Percentiles rank a stretch among this genome's conserved stretches.
Conservation (phyloP, 768 basidiomycete species). For the Ramaria rubella region DNA sequence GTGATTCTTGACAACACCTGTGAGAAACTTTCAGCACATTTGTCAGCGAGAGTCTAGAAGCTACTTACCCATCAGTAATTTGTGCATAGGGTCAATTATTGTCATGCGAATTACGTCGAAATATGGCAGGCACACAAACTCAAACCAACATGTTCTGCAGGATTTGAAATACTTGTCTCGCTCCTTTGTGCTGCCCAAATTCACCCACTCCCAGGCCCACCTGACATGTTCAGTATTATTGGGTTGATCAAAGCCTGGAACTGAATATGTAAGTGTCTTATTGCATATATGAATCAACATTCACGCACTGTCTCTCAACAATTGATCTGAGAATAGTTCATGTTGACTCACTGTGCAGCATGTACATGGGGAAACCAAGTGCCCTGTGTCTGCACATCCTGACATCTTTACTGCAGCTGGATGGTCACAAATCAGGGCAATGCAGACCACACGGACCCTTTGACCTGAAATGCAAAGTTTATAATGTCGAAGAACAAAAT, state of each 20-base stretch:
- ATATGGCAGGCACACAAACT: constrained; percentile 24
- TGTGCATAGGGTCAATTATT: constrained; percentile 30
- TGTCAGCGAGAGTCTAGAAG: constrained; percentile 15
- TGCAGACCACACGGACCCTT: constrained; percentile 18
- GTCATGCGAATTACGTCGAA: constrained; percentile 23
- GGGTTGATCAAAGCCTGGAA: no score
- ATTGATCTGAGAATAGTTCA: no score
- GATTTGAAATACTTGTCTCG: background rate
- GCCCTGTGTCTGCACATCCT: no score
- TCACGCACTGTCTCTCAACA: no score
- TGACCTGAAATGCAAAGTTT: constrained; percentile 13
- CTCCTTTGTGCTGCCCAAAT: background rate
- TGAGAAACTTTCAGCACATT: background rate
- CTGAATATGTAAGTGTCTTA: no score
- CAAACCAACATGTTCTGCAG: constrained; percentile 22
- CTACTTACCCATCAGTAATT: constrained; percentile 20
- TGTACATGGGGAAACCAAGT: no score
- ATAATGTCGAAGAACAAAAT: background rate
- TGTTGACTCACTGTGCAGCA: no score
- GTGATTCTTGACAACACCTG: background rate
- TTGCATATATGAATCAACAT: no score
- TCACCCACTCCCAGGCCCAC: background rate
- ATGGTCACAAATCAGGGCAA: constrained; percentile 26
- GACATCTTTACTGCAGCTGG: constrained; percentile 26
- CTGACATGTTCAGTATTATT: no score